Conservation (phyloP, 176 grass and related monocot genomes). For the Poa annua region DNA sequence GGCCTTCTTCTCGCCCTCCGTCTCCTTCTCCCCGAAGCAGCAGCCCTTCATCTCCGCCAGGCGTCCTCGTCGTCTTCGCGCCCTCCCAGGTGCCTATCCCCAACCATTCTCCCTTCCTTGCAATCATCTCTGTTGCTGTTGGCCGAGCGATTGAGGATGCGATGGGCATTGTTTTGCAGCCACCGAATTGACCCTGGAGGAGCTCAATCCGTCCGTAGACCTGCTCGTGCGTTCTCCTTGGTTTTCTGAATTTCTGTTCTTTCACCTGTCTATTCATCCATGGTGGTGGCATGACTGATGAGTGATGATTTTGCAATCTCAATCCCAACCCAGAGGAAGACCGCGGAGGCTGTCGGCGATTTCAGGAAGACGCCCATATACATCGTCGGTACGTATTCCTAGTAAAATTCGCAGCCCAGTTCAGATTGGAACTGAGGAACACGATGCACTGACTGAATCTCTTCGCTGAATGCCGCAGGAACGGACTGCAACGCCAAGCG, state of each 20-base stretch:
- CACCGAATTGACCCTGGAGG: slow-evolving; percentile 25
- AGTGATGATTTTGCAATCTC: background rate
- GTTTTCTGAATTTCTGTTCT: background rate
- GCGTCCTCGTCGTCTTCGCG: background rate
- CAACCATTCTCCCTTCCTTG: background rate
- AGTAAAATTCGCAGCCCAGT: background rate
- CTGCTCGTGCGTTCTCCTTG: background rate
- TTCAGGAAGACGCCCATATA: slow-evolving; percentile 47
- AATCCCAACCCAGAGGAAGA: slow-evolving; percentile 2
- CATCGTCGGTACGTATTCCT: slow-evolving; percentile 33
- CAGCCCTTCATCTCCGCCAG: background rate
- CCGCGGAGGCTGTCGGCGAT: slow-evolving; percentile 25
- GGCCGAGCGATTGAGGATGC: background rate
- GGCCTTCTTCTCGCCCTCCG: slow-evolving; percentile 3
- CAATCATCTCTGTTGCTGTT: background rate
- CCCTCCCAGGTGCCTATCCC: slow-evolving; percentile 28
- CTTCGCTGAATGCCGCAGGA: slow-evolving; percentile 36
- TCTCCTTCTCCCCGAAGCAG: background rate
- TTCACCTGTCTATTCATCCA: too few species aligned
- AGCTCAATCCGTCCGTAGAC: slow-evolving; percentile 42
- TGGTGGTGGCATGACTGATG: background rate
- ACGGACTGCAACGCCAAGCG: slow-evolving; percentile 79
- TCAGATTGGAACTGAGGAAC: background rate
- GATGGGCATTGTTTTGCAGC: background rate
- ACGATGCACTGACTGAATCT: too few species aligned